A percentile compares a stretch with the other conserved stretches of the same genome.
phyloP scores from a whole-genome alignment of 352 stramenopile genomes.

The Pseudoperonospora humuli region DNA sequence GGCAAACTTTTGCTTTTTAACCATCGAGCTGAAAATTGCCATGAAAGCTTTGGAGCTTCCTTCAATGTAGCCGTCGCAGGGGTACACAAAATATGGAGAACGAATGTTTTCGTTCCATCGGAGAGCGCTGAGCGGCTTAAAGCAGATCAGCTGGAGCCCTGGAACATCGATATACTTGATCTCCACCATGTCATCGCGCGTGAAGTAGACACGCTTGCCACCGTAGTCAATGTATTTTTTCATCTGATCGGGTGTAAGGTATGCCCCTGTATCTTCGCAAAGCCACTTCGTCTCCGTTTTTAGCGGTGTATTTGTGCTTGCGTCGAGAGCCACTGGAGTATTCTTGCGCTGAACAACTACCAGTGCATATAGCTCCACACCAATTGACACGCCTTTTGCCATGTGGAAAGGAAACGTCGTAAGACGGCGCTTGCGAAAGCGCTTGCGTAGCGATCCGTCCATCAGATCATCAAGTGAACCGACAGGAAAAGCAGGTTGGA shows the following conservation, averaged over 20 bases:
- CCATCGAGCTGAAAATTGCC: constrained; percentile 59
- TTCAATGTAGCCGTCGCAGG: constrained; percentile 70
- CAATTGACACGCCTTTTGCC: constrained; percentile 66
- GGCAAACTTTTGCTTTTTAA: constrained; percentile 52
- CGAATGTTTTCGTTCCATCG: constrained; percentile 66
- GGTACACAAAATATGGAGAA: constrained; percentile 76
- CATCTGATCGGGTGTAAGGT: constrained; percentile 66
- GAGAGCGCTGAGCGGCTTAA: constrained; percentile 55
- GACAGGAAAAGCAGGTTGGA: constrained; percentile 68
- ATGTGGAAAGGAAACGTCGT: constrained; percentile 59
- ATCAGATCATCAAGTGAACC: constrained; percentile 67
- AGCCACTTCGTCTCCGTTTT: constrained; percentile 82
- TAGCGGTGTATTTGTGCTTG: constrained; percentile 60
- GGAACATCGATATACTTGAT: constrained; percentile 74
- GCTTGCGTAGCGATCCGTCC: constrained; percentile 71
- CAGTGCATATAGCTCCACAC: constrained; percentile 68
- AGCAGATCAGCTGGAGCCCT: constrained; percentile 74
- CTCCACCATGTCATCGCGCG: constrained; percentile 67
- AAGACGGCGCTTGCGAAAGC: constrained; percentile 68
- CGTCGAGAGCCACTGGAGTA: constrained; percentile 52
- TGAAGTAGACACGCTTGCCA: constrained; percentile 73
- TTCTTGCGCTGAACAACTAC: constrained; percentile 56
- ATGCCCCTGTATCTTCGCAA: constrained; percentile 70
- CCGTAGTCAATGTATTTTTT: constrained; percentile 71
- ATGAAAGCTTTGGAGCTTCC: constrained; percentile 64